Evolutionary conservation across 305 asterid genomes (phyloP).

Genomic region (Fraxinus ornus): DNA sequence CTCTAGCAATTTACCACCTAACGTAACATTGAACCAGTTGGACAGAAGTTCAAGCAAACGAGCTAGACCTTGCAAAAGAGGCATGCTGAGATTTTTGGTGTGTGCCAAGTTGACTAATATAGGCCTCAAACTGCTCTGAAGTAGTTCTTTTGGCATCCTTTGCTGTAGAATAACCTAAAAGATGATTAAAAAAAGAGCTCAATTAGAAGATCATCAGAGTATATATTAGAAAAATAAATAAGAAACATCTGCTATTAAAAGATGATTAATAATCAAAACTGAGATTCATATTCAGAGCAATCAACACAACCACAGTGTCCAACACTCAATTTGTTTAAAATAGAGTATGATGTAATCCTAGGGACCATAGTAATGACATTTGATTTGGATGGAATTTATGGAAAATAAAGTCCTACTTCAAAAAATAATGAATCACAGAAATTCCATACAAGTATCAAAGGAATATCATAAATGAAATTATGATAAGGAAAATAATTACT

Average conservation of each 20-base stretch:
- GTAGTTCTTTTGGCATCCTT: constrained; percentile 98
- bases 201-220: constrained; percentile 11
- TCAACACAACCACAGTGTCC: constrained; percentile 9
- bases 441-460: constrained; percentile 14
- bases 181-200: constrained; percentile 14
- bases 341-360: not conserved
- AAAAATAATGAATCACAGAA: not conserved
- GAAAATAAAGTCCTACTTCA: not conserved
- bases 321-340: not conserved
- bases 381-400: not conserved
- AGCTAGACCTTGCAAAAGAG: constrained; percentile 98
- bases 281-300: constrained; percentile 15
- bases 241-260: not conserved
- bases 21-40: constrained; percentile 97
- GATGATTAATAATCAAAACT: not conserved
- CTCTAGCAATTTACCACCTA: constrained; percentile 97
- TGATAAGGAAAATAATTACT: not conserved
- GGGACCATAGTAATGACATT: not conserved
- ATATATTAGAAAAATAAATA: not conserved
- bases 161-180: constrained; percentile 92
- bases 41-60: constrained; percentile 97
- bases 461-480: not conserved
- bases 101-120: constrained; percentile 95
- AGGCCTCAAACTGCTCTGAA: constrained; percentile 99
- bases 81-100: constrained; percentile 98